Evolutionary conservation across 2,329 filamentous ascomycete species (phyloP).

Genomic region (Xylariaceae sp.): DNA sequence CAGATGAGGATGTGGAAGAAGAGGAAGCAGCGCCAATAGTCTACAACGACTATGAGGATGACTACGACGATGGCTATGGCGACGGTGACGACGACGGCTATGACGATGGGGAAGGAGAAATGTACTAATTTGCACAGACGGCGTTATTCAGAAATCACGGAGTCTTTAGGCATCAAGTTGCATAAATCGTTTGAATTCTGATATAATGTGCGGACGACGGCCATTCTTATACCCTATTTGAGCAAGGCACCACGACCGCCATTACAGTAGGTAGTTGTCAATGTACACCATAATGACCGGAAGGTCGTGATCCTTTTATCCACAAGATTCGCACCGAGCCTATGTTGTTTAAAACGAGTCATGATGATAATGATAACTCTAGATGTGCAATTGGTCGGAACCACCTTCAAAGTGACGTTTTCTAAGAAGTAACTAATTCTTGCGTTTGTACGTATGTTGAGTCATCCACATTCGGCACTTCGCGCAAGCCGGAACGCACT

Average conservation of each 20-base stretch:
- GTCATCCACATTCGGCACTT: too few species aligned
- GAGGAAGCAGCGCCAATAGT: slow-evolving; percentile 35
- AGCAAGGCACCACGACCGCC: background rate
- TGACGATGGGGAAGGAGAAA: slow-evolving; percentile 30
- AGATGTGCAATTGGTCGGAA: background rate
- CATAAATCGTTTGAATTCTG: background rate
- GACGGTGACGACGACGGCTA: slow-evolving; percentile 31
- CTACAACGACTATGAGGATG: slow-evolving; percentile 33
- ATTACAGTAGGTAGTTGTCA: background rate
- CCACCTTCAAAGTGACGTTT: too few species aligned
- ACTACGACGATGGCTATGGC: slow-evolving; percentile 14
- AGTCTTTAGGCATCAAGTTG: background rate
- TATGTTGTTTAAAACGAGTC: background rate
- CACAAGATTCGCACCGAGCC: background rate
- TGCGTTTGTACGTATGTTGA: too few species aligned
- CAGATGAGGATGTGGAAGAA: slow-evolving; percentile 34
- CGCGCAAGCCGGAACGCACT: too few species aligned
- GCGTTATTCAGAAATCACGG: background rate
- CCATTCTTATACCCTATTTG: background rate
- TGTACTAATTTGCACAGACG: slow-evolving; percentile 17
- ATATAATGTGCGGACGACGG: background rate
- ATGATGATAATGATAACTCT: too few species aligned
- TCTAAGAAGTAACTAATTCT: too few species aligned
- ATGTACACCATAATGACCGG: background rate
- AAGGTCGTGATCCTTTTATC: background rate